A percentile compares a stretch with the other conserved stretches of the same genome.
These are phyloP conservation scores for Quambalaria eucalypti DNA, from an alignment of 1,284 basidiomycete species.

Conservation along the genomic window DNA sequence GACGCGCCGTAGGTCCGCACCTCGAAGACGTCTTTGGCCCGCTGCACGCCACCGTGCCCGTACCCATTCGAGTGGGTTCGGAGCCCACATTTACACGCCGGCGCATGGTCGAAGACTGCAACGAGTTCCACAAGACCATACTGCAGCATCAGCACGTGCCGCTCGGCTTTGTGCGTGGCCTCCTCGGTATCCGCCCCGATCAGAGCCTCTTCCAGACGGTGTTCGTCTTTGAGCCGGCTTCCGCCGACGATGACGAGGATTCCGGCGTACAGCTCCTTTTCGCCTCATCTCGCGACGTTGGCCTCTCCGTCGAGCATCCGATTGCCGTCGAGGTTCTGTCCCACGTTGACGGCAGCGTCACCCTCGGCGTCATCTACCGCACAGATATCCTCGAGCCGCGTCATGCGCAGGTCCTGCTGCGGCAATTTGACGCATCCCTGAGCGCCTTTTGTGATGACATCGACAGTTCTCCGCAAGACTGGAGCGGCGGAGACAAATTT, in stretches of 20 bases:
- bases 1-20: conserved; percentile 18
- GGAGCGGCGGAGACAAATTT: conserved; percentile 1
- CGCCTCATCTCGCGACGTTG: conserved; percentile 28
- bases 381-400: conserved; percentile 13
- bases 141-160: conserved; percentile 23
- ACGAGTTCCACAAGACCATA: conserved; percentile 21
- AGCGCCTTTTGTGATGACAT: conserved; percentile 10
- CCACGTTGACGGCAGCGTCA: conserved; percentile 12
- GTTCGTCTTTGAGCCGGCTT: conserved; percentile 39
- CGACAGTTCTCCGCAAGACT: conserved; percentile 1
- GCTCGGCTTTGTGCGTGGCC: conserved; percentile 22
- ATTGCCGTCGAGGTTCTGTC: conserved; percentile 35
- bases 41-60: conserved; percentile 38
- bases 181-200: conserved; percentile 24
- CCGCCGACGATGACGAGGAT: conserved; percentile 3
- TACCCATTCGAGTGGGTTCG: conserved; percentile 19
- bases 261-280: conserved; percentile 4
- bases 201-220: conserved; percentile 39
- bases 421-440: conserved; percentile 23
- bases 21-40: conserved; percentile 33
- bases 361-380: conserved; percentile 24
- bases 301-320: conserved; percentile 35
- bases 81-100: conserved; percentile 5
- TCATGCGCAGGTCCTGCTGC: conserved; percentile 22
- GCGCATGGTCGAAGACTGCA: conserved; percentile 17